phyloP scores from a whole-genome alignment of 257 asterid species.

The Solanum ossicruentum region DNA sequence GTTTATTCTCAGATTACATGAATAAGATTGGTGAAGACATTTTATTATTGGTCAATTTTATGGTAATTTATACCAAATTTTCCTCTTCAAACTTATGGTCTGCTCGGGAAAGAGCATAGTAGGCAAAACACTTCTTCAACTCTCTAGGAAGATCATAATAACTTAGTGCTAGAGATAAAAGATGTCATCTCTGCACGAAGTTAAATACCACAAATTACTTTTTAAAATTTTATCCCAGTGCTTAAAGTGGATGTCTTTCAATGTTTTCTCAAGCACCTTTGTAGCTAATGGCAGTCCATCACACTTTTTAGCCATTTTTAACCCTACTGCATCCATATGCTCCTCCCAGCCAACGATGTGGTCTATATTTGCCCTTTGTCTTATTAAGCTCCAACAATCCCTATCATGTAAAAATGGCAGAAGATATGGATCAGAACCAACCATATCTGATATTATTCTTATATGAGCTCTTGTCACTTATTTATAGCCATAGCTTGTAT shows the following conservation, averaged over 20 bases:
- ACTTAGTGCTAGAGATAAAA: not conserved
- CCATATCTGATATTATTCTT: no score
- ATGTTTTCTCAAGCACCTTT: not conserved
- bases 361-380: no score
- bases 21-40: no score
- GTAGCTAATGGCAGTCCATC: not conserved
- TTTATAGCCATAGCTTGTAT: not conserved
- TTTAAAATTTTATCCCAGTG: not conserved
- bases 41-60: not conserved
- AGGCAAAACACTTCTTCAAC: conserved; percentile 6
- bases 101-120: conserved; percentile 4
- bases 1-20: no score
- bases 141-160: conserved; percentile 2
- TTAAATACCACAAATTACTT: conserved; percentile 7
- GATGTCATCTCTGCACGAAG: not conserved
- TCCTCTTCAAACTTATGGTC: conserved; percentile 2
- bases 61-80: not conserved
- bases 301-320: not conserved
- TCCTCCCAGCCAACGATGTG: no score
- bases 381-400: no score
- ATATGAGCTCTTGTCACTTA: no score
- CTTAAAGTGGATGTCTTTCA: not conserved
- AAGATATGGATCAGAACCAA: no score
- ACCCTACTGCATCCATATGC: not conserved
- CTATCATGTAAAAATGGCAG: no score